These are phyloP conservation scores for Sarcomyxa edulis DNA, from an alignment of 768 basidiomycete genomes.

Conservation along the genomic window DNA sequence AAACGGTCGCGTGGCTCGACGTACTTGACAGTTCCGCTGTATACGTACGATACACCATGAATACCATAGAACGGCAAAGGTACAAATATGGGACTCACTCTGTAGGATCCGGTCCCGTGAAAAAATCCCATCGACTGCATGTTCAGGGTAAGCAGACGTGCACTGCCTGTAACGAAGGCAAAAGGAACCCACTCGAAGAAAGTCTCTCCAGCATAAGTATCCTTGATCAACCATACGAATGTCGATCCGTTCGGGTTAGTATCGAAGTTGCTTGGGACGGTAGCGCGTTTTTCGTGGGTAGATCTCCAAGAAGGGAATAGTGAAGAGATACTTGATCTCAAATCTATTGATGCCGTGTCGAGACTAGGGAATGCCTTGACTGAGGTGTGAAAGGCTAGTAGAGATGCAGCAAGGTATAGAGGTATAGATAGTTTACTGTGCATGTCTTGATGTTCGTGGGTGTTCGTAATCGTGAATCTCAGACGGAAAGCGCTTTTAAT, in stretches of 20 bases:
- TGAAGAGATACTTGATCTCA: too few relatives aligned
- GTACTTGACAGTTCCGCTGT: slow-evolving; percentile 68
- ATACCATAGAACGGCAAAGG: slow-evolving; percentile 9
- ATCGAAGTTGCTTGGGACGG: too few relatives aligned
- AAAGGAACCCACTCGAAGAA: slow-evolving; percentile 63
- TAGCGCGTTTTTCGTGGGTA: slow-evolving; percentile 21
- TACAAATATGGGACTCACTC: slow-evolving; percentile 35
- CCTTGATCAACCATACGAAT: slow-evolving; percentile 64
- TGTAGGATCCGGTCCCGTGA: slow-evolving; percentile 58
- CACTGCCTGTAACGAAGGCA: background rate
- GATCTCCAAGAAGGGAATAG: too few relatives aligned
- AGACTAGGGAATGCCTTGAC: too few relatives aligned
- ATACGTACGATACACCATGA: slow-evolving; percentile 11
- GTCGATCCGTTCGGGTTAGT: slow-evolving; percentile 40
- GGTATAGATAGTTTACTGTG: too few relatives aligned
- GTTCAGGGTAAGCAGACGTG: slow-evolving; percentile 7
- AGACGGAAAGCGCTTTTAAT: too few relatives aligned
- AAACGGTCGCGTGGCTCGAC: slow-evolving; percentile 17
- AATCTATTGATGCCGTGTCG: too few relatives aligned
- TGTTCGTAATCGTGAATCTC: too few relatives aligned
- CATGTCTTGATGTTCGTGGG: too few relatives aligned
- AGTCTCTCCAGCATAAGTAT: slow-evolving; percentile 56
- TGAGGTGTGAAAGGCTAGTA: too few relatives aligned
- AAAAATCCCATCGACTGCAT: slow-evolving; percentile 54
- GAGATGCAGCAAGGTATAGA: too few relatives aligned